Conservation (phyloP, 345 rosid species). For the Rhizophora mangle region DNA sequence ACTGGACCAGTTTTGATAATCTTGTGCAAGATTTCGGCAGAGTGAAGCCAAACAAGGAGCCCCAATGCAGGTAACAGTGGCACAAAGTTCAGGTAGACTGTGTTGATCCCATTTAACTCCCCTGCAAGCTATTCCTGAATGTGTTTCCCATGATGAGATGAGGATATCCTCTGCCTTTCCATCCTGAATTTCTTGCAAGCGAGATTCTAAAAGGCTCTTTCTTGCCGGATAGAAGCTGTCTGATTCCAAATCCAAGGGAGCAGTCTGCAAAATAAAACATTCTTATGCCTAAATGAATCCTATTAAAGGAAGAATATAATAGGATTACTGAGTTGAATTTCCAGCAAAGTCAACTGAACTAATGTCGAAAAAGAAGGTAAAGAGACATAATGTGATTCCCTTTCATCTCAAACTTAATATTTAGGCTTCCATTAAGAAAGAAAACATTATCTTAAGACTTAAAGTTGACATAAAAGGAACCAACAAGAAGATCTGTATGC, state of each 20-base stretch:
- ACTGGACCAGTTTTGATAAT: constrained; percentile 83
- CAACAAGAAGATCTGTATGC: no score
- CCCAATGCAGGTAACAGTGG: constrained; percentile 74
- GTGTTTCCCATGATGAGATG: constrained; percentile 69
- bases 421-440: no score
- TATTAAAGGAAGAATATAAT: constrained; percentile 1
- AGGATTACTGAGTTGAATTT: not conserved
- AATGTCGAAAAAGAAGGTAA: no score
- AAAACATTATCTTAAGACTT: no score
- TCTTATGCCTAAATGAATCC: not conserved
- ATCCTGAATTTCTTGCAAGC: constrained; percentile 49
- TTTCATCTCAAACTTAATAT: no score
- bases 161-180: constrained; percentile 88
- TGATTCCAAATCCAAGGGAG: constrained; percentile 79
- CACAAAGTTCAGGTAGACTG: constrained; percentile 69
- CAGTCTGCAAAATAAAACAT: constrained; percentile 48
- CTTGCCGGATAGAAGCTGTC: constrained; percentile 63
- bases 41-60: constrained; percentile 73
- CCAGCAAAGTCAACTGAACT: not conserved
- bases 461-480: no score
- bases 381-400: no score
- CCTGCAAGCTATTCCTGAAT: constrained; percentile 63
- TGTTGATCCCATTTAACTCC: constrained; percentile 79
- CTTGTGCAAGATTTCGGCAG: constrained; percentile 71
- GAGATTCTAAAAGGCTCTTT: constrained; percentile 49